Evolutionary conservation across 1,139 yeast species (phyloP).

Genomic region (Saccharomyces hybrid): DNA sequence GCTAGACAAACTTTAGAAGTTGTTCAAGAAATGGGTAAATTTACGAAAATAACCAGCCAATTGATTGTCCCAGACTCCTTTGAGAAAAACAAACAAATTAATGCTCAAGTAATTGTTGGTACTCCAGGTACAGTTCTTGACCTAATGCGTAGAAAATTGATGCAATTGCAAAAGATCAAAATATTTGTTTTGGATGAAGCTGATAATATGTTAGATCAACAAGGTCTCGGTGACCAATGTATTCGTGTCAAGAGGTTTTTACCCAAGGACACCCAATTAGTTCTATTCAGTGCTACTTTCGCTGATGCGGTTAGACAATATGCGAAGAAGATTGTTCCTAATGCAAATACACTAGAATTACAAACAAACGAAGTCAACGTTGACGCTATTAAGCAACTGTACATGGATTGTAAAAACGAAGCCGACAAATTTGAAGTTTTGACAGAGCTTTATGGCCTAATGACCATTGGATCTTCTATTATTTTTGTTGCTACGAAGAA

Average conservation of each 20-base stretch:
- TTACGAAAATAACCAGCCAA: constrained; percentile 66
- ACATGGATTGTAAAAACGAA: constrained; percentile 85
- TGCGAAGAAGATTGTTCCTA: constrained; percentile 81
- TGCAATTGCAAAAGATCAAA: constrained; percentile 51
- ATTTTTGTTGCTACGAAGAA: constrained; percentile 73
- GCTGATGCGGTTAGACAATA: constrained; percentile 74
- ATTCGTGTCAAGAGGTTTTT: constrained; percentile 65
- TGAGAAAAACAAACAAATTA: constrained; percentile 45
- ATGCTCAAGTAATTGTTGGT: constrained; percentile 77
- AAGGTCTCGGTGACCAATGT: constrained; percentile 87
- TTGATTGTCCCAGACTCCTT: constrained; percentile 76
- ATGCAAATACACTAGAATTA: constrained; percentile 82
- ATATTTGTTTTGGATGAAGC: constrained; percentile 96
- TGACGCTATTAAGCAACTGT: constrained; percentile 87
- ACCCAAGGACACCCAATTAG: constrained; percentile 67
- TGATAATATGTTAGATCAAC: constrained; percentile 91
- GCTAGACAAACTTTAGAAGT: constrained; percentile 96
- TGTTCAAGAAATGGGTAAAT: constrained; percentile 82
- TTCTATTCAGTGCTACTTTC: constrained; percentile 91
- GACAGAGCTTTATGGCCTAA: constrained; percentile 74
- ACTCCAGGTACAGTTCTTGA: constrained; percentile 91
- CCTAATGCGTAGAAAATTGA: constrained; percentile 52
- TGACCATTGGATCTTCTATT: constrained; percentile 93
- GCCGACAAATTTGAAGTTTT: constrained; percentile 73
- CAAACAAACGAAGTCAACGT: constrained; percentile 92